Evolutionary conservation across 2,329 filamentous ascomycete genomes (phyloP).

Genomic region (Botrytis medusae): DNA sequence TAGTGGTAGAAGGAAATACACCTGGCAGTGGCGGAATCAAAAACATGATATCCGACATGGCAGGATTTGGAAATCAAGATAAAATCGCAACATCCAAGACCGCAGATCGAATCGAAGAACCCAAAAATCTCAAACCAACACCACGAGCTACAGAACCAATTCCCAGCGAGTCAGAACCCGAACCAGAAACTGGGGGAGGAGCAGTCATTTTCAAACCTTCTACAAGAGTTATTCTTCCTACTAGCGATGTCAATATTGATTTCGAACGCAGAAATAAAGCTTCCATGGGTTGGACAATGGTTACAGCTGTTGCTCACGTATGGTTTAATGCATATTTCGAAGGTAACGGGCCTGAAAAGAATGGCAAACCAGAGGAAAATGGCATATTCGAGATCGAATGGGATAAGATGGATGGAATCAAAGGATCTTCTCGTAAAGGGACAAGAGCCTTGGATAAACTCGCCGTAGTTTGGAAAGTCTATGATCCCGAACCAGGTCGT

Average conservation of each 20-base stretch:
- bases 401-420: conserved; percentile 89
- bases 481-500: conserved; percentile 34
- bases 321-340: conserved; percentile 98
- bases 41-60: conserved; percentile 56
- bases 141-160: conserved; percentile 1
- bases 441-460: conserved; percentile 78
- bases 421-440: conserved; percentile 81
- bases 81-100: conserved; percentile 28
- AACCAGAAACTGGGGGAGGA: conserved; percentile 60
- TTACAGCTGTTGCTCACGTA: conserved; percentile 88
- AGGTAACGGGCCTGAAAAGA: conserved; percentile 69
- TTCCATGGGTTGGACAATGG: conserved; percentile 78
- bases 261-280: conserved; percentile 84
- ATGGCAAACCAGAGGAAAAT: conserved; percentile 63
- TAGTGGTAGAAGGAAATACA: conserved; percentile 60
- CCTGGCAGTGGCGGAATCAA: conserved; percentile 51
- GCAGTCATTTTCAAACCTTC: conserved; percentile 76
- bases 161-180: conserved; percentile 21
- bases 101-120: conserved; percentile 23
- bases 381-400: conserved; percentile 72
- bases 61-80: conserved; percentile 39
- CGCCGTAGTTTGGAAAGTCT: conserved; percentile 76
- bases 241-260: conserved; percentile 86
- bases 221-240: conserved; percentile 67
- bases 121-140: not conserved